Evolutionary conservation across 2,329 filamentous ascomycete genomes (phyloP).

Genomic region (Paracorniculantispora psalliotae): DNA sequence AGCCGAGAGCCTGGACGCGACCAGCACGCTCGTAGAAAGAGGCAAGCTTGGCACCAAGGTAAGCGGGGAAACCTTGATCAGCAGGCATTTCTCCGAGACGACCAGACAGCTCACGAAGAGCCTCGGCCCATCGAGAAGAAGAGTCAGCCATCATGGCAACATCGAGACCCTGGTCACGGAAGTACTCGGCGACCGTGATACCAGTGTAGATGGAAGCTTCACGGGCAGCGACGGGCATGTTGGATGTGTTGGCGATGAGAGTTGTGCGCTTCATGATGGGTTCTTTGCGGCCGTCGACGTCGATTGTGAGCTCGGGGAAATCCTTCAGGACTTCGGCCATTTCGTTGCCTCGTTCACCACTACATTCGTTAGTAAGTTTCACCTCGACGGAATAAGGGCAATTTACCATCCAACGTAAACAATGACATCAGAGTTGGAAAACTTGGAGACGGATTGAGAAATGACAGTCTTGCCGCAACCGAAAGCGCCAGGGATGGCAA

Average conservation of each 20-base stretch:
- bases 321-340: slow-evolving; percentile 99
- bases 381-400: no score
- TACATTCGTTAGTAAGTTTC: neutral
- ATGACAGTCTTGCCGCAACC: slow-evolving; percentile 99
- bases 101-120: slow-evolving; percentile 96
- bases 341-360: slow-evolving; percentile 91
- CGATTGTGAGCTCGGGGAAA: slow-evolving; percentile 95
- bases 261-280: slow-evolving; percentile 99
- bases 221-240: slow-evolving; percentile 98
- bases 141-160: slow-evolving; percentile 99
- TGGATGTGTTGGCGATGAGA: slow-evolving; percentile 97
- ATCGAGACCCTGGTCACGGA: slow-evolving; percentile 92
- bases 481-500: slow-evolving; percentile 97
- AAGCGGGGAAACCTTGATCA: slow-evolving; percentile 98
- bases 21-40: slow-evolving; percentile 99
- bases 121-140: slow-evolving; percentile 96
- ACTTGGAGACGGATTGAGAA: slow-evolving; percentile 96
- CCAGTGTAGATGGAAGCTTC: slow-evolving; percentile 98
- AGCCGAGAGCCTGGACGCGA: slow-evolving; percentile 77
- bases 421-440: slow-evolving; percentile 98
- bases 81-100: slow-evolving; percentile 99
- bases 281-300: slow-evolving; percentile 89
- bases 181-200: slow-evolving; percentile 93
- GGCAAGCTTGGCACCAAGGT: slow-evolving; percentile 91
- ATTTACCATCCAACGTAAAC: slow-evolving; percentile 83